phyloP scores from a whole-genome alignment of 495 filamentous ascomycete genomes.

The Penicillium angulare region DNA sequence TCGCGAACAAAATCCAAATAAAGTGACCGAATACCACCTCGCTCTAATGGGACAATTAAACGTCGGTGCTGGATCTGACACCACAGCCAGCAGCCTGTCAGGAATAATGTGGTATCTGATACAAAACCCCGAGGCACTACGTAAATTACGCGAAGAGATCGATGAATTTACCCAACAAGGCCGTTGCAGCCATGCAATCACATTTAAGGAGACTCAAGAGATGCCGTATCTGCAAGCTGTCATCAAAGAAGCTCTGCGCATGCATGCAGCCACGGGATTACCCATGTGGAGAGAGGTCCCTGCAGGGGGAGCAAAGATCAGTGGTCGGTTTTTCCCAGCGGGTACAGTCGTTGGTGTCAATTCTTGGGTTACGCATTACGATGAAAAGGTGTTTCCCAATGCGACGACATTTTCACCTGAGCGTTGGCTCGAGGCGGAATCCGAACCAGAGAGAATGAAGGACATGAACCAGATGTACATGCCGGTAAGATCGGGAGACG shows the following conservation, averaged over 20 bases:
- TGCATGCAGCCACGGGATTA: conserved; percentile 41
- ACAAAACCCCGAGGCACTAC: conserved; percentile 32
- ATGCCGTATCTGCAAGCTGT: conserved; percentile 49
- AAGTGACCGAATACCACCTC: conserved; percentile 49
- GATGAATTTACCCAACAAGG: conserved; percentile 30
- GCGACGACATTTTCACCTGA: conserved; percentile 34
- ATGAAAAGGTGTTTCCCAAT: conserved; percentile 46
- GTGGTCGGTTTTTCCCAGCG: conserved; percentile 34
- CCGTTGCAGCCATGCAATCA: conserved; percentile 26
- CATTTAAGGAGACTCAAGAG: conserved; percentile 50
- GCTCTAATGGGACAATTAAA: conserved; percentile 51
- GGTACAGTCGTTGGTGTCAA: conserved; percentile 54
- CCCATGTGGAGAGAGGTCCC: conserved; percentile 42
- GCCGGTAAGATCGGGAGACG: too few species aligned
- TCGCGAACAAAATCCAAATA: conserved; percentile 55
- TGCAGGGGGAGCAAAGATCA: conserved; percentile 34
- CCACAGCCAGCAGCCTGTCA: conserved; percentile 51
- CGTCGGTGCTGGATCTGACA: conserved; percentile 56
- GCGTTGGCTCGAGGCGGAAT: conserved; percentile 37
- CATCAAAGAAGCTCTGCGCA: conserved; percentile 44
- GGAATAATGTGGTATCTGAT: conserved; percentile 52
- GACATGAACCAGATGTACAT: conserved; percentile 45
- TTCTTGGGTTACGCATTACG: conserved; percentile 51
- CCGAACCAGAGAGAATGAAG: conserved; percentile 27
- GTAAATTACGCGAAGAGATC: conserved; percentile 46